Base-by-base conservation (phyloP, 2,329 filamentous ascomycete species). In the Aureobasidium zeae region DNA sequence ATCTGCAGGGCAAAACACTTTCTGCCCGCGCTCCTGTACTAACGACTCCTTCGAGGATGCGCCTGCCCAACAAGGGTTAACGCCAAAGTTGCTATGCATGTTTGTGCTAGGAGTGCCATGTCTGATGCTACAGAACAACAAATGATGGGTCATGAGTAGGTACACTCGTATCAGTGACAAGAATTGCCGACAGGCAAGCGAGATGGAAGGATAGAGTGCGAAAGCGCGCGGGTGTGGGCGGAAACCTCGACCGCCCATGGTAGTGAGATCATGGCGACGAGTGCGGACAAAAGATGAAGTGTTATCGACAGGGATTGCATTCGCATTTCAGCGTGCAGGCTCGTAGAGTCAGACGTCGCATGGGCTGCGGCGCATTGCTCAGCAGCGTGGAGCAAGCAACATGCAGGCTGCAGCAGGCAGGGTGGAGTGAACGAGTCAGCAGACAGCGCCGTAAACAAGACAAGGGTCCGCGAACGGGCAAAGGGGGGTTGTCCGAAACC, bases 1-100 rank as follows among this genome's bases (percentile, higher is more conserved):
- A 22, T 11, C 30, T 43, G 39, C 30, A 43, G 39, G 39, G 30
- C 30, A 15, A 12, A 28, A 34, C 22, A 22, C 15, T n/a, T 34
- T 34, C 31, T 34, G 22, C 39, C 38, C 25, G 22, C 24, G 21
- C 36, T n/a, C n/a, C 12, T 30, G 29, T 26, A 20, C 20, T 5
- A 34, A 12, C 13, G 31, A 34, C 25, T 15, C 12, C n/a, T 11
- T 20, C 8, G 21, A 26, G 15, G 10, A 34, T 34, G 39, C 39
- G 29, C 39, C 30, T 43, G 8, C 39, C 29, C 9, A 7, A 43
- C 26, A 24, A 5, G 26, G 39, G 10, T 15, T 43, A 33, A 42
- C 22, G 30, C n/a, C 3, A 20, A 25, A 34, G 10, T 26, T 16
- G 32, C 13, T n/a, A 17, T 15, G 22, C 26, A 42, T 33, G 30